These are phyloP conservation scores for Nemania serpens DNA, from an alignment of 2,329 filamentous ascomycete species.

Conservation along the genomic window DNA sequence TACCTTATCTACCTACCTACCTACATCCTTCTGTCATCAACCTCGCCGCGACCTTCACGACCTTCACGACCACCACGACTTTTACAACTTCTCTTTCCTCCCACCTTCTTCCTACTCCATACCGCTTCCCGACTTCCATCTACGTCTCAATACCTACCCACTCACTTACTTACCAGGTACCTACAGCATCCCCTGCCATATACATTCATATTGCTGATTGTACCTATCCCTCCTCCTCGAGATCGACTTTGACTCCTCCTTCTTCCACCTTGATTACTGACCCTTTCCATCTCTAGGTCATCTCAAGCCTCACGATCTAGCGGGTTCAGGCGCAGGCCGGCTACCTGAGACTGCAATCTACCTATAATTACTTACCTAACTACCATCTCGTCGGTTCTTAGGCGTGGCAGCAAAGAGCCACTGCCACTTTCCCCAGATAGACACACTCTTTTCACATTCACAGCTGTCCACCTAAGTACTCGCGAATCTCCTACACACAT, in stretches of 20 bases:
- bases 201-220: background rate
- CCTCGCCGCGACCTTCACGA: background rate
- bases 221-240: background rate
- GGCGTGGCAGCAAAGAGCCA: background rate
- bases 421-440: conserved; percentile 9
- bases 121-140: background rate
- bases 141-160: background rate
- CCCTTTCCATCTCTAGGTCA: conserved; percentile 16
- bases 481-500: background rate
- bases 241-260: background rate
- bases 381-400: conserved; percentile 10
- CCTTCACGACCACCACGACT: background rate
- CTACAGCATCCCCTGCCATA: background rate
- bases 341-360: conserved; percentile 17
- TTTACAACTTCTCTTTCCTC: background rate
- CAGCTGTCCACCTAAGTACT: background rate
- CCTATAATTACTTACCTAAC: background rate
- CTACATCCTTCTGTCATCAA: background rate
- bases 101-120: background rate
- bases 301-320: conserved; percentile 15
- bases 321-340: conserved; percentile 4
- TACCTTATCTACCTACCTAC: background rate
- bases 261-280: background rate
- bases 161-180: conserved; percentile 4
- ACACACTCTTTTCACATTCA: background rate